These are phyloP conservation scores for Diaporthe sp. DNA, from an alignment of 2,329 filamentous ascomycete species.

Conservation along the genomic window DNA sequence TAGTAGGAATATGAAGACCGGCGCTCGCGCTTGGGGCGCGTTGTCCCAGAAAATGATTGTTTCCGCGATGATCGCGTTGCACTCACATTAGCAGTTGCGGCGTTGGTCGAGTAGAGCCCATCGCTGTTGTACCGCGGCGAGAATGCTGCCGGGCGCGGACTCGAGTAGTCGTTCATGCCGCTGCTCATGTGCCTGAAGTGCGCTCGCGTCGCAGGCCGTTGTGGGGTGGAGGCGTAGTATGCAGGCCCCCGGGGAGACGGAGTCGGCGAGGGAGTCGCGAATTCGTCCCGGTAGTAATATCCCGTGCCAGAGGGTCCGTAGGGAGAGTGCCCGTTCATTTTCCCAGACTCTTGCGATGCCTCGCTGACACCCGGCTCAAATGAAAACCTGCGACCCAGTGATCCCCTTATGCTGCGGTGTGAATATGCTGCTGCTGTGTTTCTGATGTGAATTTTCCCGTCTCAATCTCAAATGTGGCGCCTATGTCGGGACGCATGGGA, in stretches of 20 bases:
- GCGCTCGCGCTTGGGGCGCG: constrained; percentile 61
- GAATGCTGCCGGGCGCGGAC: constrained; percentile 60
- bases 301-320: constrained; percentile 60
- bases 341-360: constrained; percentile 48
- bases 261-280: constrained; percentile 65
- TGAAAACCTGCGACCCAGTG: constrained; percentile 36
- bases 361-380: constrained; percentile 42
- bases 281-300: constrained; percentile 60
- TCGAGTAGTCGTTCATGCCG: constrained; percentile 52
- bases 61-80: constrained; percentile 58
- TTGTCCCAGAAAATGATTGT: constrained; percentile 58
- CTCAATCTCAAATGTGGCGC: constrained; percentile 48
- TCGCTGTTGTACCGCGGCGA: constrained; percentile 72
- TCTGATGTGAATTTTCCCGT: constrained; percentile 32
- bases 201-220: constrained; percentile 65
- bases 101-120: constrained; percentile 59
- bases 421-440: constrained; percentile 33
- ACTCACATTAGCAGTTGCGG: constrained; percentile 74
- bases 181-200: constrained; percentile 58
- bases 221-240: constrained; percentile 58
- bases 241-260: constrained; percentile 63
- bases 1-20: constrained; percentile 68
- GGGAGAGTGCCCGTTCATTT: constrained; percentile 55
- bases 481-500: constrained; percentile 58
- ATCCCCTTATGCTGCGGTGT: constrained; percentile 6